phyloP scores from a whole-genome alignment of 768 basidiomycete species.

The Dioszegia aurantiaca region DNA sequence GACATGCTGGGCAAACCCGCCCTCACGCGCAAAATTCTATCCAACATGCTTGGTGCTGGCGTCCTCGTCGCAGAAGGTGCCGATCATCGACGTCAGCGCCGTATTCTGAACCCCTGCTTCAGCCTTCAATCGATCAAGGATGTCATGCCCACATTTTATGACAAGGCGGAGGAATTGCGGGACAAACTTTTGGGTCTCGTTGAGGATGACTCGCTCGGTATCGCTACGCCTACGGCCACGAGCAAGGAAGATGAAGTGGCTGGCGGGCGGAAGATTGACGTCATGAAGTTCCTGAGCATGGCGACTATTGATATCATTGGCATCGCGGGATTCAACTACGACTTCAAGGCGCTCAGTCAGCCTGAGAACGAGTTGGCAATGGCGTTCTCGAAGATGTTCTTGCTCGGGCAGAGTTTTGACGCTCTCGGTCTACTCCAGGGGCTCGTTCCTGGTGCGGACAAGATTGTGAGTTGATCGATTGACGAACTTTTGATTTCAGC shows the following conservation, averaged over 20 bases:
- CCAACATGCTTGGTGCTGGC: slow-evolving; percentile 72
- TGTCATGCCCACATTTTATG: slow-evolving; percentile 60
- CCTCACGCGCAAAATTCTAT: slow-evolving; percentile 71
- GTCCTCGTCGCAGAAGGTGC: slow-evolving; percentile 55
- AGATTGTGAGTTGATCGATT: slow-evolving; percentile 28
- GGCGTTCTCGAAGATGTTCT: slow-evolving; percentile 55
- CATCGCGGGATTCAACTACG: slow-evolving; percentile 69
- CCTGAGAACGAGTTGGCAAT: slow-evolving; percentile 86
- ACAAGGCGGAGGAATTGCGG: slow-evolving; percentile 59
- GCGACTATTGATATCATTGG: slow-evolving; percentile 76
- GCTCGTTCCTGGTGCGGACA: slow-evolving; percentile 54
- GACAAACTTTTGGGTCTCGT: slow-evolving; percentile 30
- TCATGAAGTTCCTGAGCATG: slow-evolving; percentile 61
- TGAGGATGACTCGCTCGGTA: slow-evolving; percentile 19
- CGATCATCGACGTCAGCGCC: slow-evolving; percentile 69
- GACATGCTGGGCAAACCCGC: slow-evolving; percentile 70
- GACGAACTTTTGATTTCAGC: neutral
- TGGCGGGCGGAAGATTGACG: slow-evolving; percentile 56
- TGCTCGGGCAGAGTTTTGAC: slow-evolving; percentile 22
- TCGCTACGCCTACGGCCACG: slow-evolving; percentile 21
- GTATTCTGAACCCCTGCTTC: slow-evolving; percentile 56
- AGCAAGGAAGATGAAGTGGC: slow-evolving; percentile 19
- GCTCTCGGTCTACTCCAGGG: slow-evolving; percentile 27
- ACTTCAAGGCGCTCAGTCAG: slow-evolving; percentile 78
- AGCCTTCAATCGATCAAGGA: slow-evolving; percentile 58